phyloP scores from a whole-genome alignment of 805 yeast genomes.

The Suhomyces prunicola region DNA sequence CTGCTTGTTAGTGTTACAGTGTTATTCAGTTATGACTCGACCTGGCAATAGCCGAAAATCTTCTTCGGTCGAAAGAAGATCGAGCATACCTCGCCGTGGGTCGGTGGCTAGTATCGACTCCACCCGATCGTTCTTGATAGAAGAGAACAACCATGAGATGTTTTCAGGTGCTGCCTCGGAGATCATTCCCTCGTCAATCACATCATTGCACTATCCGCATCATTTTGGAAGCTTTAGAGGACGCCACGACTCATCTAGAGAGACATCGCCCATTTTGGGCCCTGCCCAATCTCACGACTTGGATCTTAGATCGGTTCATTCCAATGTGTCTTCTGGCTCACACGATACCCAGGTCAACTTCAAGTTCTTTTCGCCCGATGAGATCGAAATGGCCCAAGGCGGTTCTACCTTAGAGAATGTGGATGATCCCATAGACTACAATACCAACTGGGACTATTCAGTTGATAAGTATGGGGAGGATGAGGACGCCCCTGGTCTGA shows the following conservation, averaged over 20 bases:
- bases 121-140: constrained; percentile 27
- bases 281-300: constrained; percentile 20
- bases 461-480: constrained; percentile 42
- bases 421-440: constrained; percentile 60
- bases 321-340: constrained; percentile 36
- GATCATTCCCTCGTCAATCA: constrained; percentile 71
- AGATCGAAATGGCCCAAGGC: constrained; percentile 85
- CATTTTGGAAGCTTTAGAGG: constrained; percentile 35
- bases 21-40: neutral
- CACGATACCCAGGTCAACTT: constrained; percentile 47
- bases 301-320: constrained; percentile 33
- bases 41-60: constrained; percentile 1
- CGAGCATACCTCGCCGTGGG: constrained; percentile 26
- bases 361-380: constrained; percentile 78
- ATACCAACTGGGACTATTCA: constrained; percentile 69
- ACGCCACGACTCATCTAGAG: constrained; percentile 22
- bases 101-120: constrained; percentile 35
- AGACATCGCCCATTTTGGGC: constrained; percentile 34
- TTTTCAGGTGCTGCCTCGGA: constrained; percentile 77
- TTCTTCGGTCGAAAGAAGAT: constrained; percentile 16
- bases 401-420: constrained; percentile 69
- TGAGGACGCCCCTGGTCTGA: constrained; percentile 11
- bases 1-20: too few species aligned
- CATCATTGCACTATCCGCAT: constrained; percentile 72
- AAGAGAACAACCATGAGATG: constrained; percentile 67